These are phyloP conservation scores for Thuja plicata DNA, from an alignment of 83 land plant species.

Conservation along the genomic window DNA sequence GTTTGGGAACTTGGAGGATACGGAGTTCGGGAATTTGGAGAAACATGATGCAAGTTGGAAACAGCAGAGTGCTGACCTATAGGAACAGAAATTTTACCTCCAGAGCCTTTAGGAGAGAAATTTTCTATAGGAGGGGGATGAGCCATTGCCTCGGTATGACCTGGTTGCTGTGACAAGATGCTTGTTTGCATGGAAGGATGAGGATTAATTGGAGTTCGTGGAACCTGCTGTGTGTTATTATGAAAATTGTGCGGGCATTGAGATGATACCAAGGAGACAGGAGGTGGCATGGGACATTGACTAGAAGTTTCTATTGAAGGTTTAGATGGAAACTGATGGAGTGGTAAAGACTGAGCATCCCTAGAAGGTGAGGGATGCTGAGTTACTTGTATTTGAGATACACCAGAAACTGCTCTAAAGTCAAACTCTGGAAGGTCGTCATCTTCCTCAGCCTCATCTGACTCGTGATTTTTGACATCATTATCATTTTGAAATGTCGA, in stretches of 20 bases:
- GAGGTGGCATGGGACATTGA: neutral
- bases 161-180: neutral
- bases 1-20: neutral
- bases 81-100: neutral
- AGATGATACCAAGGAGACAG: neutral
- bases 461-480: neutral
- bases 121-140: neutral
- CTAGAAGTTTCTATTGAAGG: neutral
- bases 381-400: conserved; percentile 7
- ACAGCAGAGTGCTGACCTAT: neutral
- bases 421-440: conserved; percentile 63
- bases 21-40: neutral
- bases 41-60: neutral
- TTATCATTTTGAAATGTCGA: neutral
- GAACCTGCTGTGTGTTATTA: neutral
- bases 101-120: neutral
- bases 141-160: neutral
- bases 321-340: conserved; percentile 6
- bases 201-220: neutral
- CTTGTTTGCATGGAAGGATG: neutral
- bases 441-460: conserved; percentile 22
- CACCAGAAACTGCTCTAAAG: conserved; percentile 26
- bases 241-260: neutral
- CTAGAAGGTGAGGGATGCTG: neutral
- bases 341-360: neutral